Evolutionary conservation across 148 eudicot species (phyloP), one percentile per base, ranked within the genome.

Genomic region (Persicaria maculosa): DNA sequence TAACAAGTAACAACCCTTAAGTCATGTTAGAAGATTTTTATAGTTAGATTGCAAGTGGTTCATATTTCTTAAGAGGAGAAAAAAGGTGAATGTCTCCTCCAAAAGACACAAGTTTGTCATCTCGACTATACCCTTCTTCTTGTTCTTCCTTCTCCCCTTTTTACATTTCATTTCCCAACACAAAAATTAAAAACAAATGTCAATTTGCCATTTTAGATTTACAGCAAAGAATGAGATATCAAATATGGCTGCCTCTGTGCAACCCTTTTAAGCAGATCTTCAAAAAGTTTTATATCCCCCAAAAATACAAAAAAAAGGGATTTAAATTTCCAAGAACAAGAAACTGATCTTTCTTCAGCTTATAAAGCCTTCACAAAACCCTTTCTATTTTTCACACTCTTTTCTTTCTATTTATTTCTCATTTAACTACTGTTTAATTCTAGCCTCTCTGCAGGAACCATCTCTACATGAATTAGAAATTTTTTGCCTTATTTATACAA

Each of bases 141-240:
- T 59, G 40, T 52, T 52, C 55, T 31, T 52, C 64, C 20, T 20
- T 31, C 17, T 16, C 65, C n/a, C 9, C 6, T 64, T 14, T 45
- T 20, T 20, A 40, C 17, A 36, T 65, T 65, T 65, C 70, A 65
- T 65, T 65, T 65, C 70, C 70, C 70, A 65, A 65, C 70, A 65
- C 70, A 40, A 65, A 14, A 10, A 14, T 36, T 12, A 40, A 14
- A 31, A 31, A 31, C 36, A 31, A 31, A 31, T 40, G 70, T 65
- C 46, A 65, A 47, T 43, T 65, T 65, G 46, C 70, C 46, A 65
- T 65, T 65, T 65, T 65, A 43, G 46, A 65, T 65, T 65, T 65
- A 65, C 70, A 65, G 70, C 70, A 65, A 65, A 36, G 70, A 65
- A 65, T 65, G 70, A 40, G 70, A 65, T 40, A 40, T 43, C 70